Evolutionary conservation across 306 rosid species (phyloP), one percentile per base, ranked within the genome.

Genomic region (Coriaria nepalensis): DNA sequence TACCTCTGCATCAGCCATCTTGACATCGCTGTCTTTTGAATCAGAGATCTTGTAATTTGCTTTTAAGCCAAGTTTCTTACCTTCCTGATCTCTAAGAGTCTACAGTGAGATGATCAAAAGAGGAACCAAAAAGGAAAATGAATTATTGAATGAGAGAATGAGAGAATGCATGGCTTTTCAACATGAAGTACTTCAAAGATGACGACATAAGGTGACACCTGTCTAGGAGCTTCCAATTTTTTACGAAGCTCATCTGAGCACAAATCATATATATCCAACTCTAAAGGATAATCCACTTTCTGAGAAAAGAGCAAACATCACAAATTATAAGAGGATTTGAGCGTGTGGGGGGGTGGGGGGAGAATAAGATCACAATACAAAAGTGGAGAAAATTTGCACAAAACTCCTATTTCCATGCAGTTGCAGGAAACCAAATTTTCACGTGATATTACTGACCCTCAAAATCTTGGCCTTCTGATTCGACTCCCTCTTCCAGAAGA

Each of bases 401-500:
- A 20, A 20, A 20, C 29, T 20, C 29, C 1, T 20, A 20, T 20
- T 20, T 20, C 29, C 29, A 20, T 20, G 29, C 29, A 20, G 29
- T 3, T 20, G 29, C 1, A 20, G 29, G 29, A 20, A 20, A 20
- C 29, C 3, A 3, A 20, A 20, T 20, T 20, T 7, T 5, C 46
- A 55, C 57, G 20, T 47, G 68, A 52, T 52, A 47, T 71, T 72
- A 92, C 29, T 3, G 1, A 20, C 98, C 78, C 98, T 74, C 69
- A 92, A 78, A 76, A 92, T 92, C 77, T 92, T 92, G 62, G 98
- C 98, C 75, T 92, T 92, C 50, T 92, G 96, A 65, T 86, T 85
- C 40, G 98, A 82, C 63, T 92, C 98, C 69, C 98, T 82, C 83
- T 92, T 92, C 98, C 98, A 92, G 78, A 92, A 92, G 70, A 92